phyloP scores from a whole-genome alignment of 176 grass and related monocot genomes.

The Paspalum notatum region DNA sequence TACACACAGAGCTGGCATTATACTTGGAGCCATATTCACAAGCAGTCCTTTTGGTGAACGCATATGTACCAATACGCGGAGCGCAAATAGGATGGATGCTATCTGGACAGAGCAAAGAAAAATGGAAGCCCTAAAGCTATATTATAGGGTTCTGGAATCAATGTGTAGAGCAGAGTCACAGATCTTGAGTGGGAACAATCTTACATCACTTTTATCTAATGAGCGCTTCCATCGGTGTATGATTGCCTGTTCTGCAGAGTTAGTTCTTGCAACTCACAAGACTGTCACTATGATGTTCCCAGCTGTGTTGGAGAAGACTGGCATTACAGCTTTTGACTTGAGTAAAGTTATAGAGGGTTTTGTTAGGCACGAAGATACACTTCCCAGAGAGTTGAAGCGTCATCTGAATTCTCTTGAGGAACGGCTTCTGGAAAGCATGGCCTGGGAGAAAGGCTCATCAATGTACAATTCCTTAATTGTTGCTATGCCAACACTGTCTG shows the following conservation, averaged over 20 bases:
- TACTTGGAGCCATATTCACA: conserved; percentile 87
- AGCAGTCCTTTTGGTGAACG: conserved; percentile 68
- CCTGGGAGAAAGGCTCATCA: conserved; percentile 96
- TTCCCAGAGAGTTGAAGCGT: conserved; percentile 92
- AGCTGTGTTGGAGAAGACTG: conserved; percentile 93
- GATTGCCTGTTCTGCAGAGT: conserved; percentile 93
- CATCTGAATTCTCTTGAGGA: conserved; percentile 98
- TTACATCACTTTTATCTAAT: conserved; percentile 78
- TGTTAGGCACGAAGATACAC: conserved; percentile 95
- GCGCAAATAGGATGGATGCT: conserved; percentile 74
- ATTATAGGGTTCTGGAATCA: conserved; percentile 88
- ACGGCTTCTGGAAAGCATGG: conserved; percentile 86
- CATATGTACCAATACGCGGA: conserved; percentile 50
- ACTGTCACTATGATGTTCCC: conserved; percentile 98
- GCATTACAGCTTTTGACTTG: conserved; percentile 96
- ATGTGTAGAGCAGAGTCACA: conserved; percentile 91
- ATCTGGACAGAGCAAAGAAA: conserved; percentile 98
- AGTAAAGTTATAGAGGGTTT: conserved; percentile 99
- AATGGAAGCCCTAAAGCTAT: conserved; percentile 87
- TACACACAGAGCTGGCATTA: conserved; percentile 71
- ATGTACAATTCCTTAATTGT: conserved; percentile 98
- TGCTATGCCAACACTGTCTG: conserved; percentile 73
- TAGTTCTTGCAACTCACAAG: conserved; percentile 97
- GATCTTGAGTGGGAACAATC: conserved; percentile 77
- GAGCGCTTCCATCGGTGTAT: conserved; percentile 96